phyloP scores from a whole-genome alignment of 108 stramenopile species.

The Schizochytrium sp. region DNA sequence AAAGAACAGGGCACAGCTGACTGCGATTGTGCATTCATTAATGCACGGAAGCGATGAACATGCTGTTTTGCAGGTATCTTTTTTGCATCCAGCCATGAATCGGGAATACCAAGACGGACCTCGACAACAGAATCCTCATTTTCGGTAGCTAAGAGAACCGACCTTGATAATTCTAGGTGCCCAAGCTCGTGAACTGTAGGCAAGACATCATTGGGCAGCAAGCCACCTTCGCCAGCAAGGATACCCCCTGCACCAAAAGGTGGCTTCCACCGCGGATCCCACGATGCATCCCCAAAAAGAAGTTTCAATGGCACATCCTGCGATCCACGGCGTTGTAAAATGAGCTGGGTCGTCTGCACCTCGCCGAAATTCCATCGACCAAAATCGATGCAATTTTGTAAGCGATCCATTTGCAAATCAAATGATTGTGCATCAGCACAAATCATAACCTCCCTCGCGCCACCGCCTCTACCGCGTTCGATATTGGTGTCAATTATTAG shows the following conservation, averaged over 20 bases:
- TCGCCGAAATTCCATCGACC: conserved; percentile 11
- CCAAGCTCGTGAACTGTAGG: not conserved
- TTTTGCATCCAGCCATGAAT: not conserved
- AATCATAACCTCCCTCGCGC: not conserved
- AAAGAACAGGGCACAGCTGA: not conserved
- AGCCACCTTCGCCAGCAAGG: not conserved
- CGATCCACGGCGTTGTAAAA: not conserved
- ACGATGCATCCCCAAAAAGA: not conserved
- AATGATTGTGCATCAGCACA: not conserved
- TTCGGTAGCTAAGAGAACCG: not conserved
- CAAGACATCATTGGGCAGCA: too few relatives aligned
- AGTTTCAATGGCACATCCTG: conserved; percentile 1
- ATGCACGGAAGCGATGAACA: not conserved
- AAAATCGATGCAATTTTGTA: not conserved
- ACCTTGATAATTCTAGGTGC: not conserved
- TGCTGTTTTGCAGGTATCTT: not conserved
- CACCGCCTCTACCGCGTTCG: not conserved
- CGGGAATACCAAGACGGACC: not conserved
- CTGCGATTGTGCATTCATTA: not conserved
- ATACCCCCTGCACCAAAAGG: conserved; percentile 46
- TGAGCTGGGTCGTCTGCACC: not conserved
- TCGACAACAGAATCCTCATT: not conserved
- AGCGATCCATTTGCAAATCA: conserved; percentile 3
- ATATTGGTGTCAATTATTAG: not conserved
- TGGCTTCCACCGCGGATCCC: not conserved